A percentile compares a stretch with the other conserved stretches of the same genome.
phyloP scores from a whole-genome alignment of 202 grass and related monocot species.

The Alloteropsis angusta region DNA sequence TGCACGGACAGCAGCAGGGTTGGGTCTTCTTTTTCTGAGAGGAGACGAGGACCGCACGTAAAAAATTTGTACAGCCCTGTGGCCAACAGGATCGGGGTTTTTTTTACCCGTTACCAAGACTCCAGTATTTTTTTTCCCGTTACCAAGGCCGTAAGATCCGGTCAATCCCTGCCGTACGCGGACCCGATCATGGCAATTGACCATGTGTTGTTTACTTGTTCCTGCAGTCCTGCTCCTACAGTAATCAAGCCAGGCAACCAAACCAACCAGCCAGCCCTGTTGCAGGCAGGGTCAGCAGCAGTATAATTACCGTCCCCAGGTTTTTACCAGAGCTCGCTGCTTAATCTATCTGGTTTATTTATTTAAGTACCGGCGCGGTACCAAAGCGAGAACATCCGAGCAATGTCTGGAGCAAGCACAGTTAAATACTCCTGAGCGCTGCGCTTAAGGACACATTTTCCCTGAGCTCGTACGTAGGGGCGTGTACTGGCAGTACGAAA shows the following conservation, averaged over 20 bases:
- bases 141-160: conserved; percentile 19
- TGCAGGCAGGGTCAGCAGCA: background rate
- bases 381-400: conserved; percentile 9
- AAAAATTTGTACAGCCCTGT: background rate
- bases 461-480: background rate
- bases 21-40: background rate
- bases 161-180: background rate
- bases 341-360: background rate
- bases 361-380: background rate
- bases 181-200: conserved; percentile 23
- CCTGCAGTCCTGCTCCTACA: background rate
- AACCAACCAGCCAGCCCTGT: background rate
- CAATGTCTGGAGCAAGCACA: background rate
- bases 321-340: background rate
- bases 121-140: background rate
- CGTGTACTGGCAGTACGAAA: background rate
- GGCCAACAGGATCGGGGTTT: background rate
- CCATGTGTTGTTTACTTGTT: conserved; percentile 9
- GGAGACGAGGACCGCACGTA: background rate
- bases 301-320: background rate
- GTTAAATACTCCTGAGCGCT: background rate
- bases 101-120: conserved; percentile 8
- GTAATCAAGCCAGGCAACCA: background rate
- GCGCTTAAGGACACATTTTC: background rate
- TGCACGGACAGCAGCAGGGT: background rate